Percentiles rank a stretch among this genome's conserved stretches.
These are phyloP conservation scores for Vigna reflexopilosa DNA, from an alignment of 306 rosid genomes.

Conservation along the genomic window DNA sequence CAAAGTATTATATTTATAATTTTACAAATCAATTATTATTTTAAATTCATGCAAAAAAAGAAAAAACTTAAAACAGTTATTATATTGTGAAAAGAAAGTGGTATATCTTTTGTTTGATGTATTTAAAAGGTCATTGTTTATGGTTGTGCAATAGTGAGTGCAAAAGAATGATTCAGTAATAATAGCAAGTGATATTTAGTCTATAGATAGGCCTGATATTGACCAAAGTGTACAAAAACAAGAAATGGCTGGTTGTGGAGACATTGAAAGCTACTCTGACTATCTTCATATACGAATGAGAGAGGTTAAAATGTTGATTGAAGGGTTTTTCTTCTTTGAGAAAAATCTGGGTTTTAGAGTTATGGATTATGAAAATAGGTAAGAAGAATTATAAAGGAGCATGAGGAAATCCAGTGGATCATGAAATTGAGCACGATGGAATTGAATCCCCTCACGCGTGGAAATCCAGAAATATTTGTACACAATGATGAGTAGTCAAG, in stretches of 20 bases:
- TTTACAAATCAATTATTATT: too few relatives aligned
- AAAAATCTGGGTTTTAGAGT: not conserved
- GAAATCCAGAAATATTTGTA: conserved; percentile 18
- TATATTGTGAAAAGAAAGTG: too few relatives aligned
- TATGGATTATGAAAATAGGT: too few relatives aligned
- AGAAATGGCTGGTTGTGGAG: not conserved
- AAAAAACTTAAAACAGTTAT: too few relatives aligned
- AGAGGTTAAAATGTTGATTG: not conserved
- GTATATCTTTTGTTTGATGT: too few relatives aligned
- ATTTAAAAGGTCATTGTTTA: not conserved
- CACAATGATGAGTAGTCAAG: conserved; percentile 25
- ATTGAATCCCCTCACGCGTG: conserved; percentile 13
- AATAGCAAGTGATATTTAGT: not conserved
- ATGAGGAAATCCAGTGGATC: conserved; percentile 22
- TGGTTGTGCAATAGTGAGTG: not conserved
- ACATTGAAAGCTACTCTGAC: not conserved
- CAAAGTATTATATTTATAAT: too few relatives aligned
- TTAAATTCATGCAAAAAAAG: too few relatives aligned
- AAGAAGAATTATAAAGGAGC: not conserved
- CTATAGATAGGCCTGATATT: not conserved
- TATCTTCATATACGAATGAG: not conserved
- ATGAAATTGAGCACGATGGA: conserved; percentile 17
- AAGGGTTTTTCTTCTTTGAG: not conserved
- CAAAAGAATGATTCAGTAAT: not conserved
- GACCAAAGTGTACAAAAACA: not conserved